These are phyloP conservation scores for Gamarada debralockiae DNA, from an alignment of 495 filamentous ascomycete genomes.

Conservation along the genomic window DNA sequence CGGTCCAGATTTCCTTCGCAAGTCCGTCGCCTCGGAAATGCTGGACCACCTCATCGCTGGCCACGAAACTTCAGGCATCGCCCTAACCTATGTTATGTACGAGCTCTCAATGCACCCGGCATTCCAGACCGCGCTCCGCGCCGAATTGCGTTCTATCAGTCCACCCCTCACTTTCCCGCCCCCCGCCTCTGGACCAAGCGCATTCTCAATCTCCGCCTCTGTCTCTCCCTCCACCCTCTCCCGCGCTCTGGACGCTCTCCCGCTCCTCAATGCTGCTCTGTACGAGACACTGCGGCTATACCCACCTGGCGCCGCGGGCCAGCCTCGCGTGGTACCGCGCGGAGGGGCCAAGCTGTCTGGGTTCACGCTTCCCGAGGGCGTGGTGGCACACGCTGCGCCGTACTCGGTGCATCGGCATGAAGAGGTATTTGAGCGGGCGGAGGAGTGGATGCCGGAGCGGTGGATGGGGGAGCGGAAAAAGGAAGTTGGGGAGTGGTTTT, in stretches of 20 bases:
- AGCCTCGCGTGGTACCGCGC: conserved; percentile 65
- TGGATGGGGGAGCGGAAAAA: too few species aligned
- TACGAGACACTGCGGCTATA: conserved; percentile 71
- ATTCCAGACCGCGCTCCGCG: conserved; percentile 54
- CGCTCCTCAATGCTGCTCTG: conserved; percentile 66
- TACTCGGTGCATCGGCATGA: conserved; percentile 56
- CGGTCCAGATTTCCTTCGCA: conserved; percentile 1
- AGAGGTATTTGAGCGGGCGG: conserved; percentile 52
- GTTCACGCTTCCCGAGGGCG: conserved; percentile 54
- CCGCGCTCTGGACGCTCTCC: conserved; percentile 54
- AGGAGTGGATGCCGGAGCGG: conserved; percentile 56
- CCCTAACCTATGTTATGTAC: conserved; percentile 66
- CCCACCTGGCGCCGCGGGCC: conserved; percentile 66
- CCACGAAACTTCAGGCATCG: conserved; percentile 73
- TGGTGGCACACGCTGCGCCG: conserved; percentile 53
- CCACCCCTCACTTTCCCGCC: conserved; percentile 3
- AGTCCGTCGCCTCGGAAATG: conserved; percentile 55
- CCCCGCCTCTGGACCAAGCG: neutral
- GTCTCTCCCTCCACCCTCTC: too few species aligned
- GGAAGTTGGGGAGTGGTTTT: conserved; percentile 54
- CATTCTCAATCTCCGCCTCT: conserved; percentile 33
- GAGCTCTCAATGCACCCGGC: conserved; percentile 53
- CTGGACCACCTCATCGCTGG: conserved; percentile 73
- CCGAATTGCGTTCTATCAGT: conserved; percentile 53
- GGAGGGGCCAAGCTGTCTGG: conserved; percentile 44